Conservation (phyloP, 2,329 filamentous ascomycete genomes). For the Sclerotinia glacialis region DNA sequence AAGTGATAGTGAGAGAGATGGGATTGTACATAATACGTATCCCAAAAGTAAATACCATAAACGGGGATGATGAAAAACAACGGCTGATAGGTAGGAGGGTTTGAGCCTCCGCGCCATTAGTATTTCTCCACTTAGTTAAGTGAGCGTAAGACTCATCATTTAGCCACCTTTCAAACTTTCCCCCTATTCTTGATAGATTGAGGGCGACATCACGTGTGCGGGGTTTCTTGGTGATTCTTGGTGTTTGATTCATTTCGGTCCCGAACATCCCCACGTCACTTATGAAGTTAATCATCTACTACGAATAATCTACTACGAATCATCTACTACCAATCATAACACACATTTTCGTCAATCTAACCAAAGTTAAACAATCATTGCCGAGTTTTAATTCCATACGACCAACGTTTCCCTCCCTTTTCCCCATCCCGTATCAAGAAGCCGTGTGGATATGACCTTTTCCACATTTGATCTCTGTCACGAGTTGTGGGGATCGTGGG, state of each 20-base stretch:
- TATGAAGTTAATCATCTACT: background rate
- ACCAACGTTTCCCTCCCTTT: background rate
- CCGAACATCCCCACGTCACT: background rate
- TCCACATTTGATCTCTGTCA: background rate
- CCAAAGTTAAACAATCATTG: background rate
- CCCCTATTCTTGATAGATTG: too few species aligned
- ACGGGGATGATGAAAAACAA: too few species aligned
- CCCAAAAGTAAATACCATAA: too few species aligned
- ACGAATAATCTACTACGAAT: background rate
- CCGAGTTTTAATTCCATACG: background rate
- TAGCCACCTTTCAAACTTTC: too few species aligned
- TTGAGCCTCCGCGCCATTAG: too few species aligned
- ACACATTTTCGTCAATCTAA: background rate
- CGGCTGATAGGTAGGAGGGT: too few species aligned
- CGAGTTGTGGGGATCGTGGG: conserved; percentile 14
- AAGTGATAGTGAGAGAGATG: background rate
- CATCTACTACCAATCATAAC: background rate
- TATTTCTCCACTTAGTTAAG: too few species aligned
- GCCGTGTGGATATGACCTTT: conserved; percentile 17
- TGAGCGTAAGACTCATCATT: too few species aligned
- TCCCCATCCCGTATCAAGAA: background rate
- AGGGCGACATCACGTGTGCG: background rate
- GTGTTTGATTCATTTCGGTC: background rate
- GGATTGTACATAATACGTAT: too few species aligned
- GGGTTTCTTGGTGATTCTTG: background rate